Evolutionary conservation across 176 grass and related monocot genomes (phyloP), one percentile per base, ranked within the genome.

Genomic region (Musa itinerans): DNA sequence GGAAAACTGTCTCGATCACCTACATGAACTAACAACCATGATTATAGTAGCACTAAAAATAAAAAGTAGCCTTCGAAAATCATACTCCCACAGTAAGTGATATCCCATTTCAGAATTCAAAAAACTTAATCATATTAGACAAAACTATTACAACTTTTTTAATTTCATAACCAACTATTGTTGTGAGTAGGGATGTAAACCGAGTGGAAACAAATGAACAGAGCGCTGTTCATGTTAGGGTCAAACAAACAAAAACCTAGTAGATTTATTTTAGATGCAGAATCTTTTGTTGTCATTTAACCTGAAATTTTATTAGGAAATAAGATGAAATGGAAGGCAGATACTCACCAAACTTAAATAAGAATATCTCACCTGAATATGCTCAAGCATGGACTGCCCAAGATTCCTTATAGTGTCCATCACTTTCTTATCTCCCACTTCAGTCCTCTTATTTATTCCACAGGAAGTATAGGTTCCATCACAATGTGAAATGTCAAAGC

Each of bases 1-100:
- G 89, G 80, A 92, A 96, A 2, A 89, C 89, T 9, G 93, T 81
- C 78, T 96, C 93, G 1, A 96, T 90, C 69, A 96, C 93, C 93
- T 96, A 69, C 43, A 53, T 0, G 71, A 69, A 15, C 24, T 3
- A 49, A 76, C 27, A 69, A 49, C 10, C 53, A 62, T 43, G 27
- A 48, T 61, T 26, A 48, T 24, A 43, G 48, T 20, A 63, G 43
- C 54, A 61, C 11, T 75, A 16, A 34, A 43, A 43, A 43, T 43
- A 43, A 43, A 43, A 43, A 43, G 34, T 43, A 61, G 1, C 19
- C 58, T 17, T 34, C 17, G n/a, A 75, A 61, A 62, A 62, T n/a
- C 12, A 75, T 20, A 29, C 25, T 74, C 11, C 34, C 4, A 5
- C 34, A 34, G 34, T 34, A 34, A 53, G 25, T 57, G 20, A 10